Percentiles rank a stretch among this genome's conserved stretches.
These are phyloP conservation scores for Oidium heveae DNA, from an alignment of 2,329 filamentous ascomycete species.

Conservation along the genomic window DNA sequence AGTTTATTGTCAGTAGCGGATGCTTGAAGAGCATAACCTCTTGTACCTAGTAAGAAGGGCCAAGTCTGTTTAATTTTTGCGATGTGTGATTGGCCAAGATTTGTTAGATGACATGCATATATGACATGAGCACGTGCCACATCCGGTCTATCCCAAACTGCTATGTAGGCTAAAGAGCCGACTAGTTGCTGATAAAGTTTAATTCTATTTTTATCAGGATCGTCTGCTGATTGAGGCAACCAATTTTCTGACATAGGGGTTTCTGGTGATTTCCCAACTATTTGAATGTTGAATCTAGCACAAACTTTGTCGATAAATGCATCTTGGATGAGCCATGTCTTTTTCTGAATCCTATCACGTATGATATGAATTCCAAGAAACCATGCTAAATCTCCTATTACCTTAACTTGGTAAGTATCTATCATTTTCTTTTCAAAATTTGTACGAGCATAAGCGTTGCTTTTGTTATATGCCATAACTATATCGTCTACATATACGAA, in stretches of 20 bases:
- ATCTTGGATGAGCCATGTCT: background rate
- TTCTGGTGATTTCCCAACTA: background rate
- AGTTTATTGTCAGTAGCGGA: background rate
- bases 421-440: too few relatives aligned
- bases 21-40: background rate
- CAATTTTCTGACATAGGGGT: background rate
- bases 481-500: background rate
- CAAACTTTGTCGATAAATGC: background rate
- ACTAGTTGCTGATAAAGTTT: background rate
- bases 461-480: too few relatives aligned
- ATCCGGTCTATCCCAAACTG: slow-evolving; percentile 1
- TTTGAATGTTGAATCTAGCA: background rate
- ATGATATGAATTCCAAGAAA: background rate
- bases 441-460: too few relatives aligned
- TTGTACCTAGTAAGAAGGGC: background rate
- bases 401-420: background rate
- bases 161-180: background rate
- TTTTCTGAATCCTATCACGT: background rate
- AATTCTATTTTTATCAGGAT: background rate
- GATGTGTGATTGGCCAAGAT: background rate
- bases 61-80: background rate
- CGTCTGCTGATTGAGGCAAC: background rate
- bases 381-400: background rate
- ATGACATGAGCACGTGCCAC: background rate
- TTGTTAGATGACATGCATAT: background rate